phyloP scores from a whole-genome alignment of 2,329 filamentous ascomycete species.

The Fragosphaeria purpurea region DNA sequence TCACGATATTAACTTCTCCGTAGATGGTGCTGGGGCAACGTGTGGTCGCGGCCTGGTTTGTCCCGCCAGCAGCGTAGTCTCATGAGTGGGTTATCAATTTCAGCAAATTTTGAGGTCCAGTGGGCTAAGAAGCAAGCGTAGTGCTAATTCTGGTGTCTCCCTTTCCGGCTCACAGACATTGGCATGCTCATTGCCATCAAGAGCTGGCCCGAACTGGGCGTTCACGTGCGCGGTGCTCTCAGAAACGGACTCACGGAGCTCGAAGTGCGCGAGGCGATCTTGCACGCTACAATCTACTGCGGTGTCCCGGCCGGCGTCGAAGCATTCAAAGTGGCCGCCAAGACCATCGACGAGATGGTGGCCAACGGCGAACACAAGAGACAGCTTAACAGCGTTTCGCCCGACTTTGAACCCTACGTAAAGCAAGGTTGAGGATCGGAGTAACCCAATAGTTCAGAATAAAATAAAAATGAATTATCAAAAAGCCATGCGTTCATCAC shows the following conservation, averaged over 20 bases:
- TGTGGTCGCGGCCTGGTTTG: no score
- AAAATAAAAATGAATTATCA: no score
- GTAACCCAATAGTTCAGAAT: no score
- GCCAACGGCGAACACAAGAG: conserved; percentile 18
- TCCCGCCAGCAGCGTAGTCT: no score
- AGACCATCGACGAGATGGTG: conserved; percentile 17
- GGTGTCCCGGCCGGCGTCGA: conserved; percentile 31
- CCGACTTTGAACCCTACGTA: not conserved
- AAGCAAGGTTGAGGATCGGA: no score
- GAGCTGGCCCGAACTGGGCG: conserved; percentile 44
- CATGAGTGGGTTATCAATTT: not conserved
- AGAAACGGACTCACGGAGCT: conserved; percentile 51
- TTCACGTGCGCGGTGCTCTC: conserved; percentile 51
- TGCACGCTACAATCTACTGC: conserved; percentile 33
- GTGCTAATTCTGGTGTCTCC: not conserved
- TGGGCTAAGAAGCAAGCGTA: no score
- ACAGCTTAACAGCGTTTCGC: conserved; percentile 5
- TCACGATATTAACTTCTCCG: no score
- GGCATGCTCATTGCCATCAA: conserved; percentile 55
- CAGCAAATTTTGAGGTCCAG: not conserved
- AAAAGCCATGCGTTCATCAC: no score
- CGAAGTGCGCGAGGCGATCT: conserved; percentile 41
- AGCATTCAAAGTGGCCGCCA: conserved; percentile 20
- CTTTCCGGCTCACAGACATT: conserved; percentile 29
- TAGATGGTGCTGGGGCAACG: no score